Evolutionary conservation across 371 early-diverging fungal genomes (phyloP).

Genomic region (Mitosporidium daphniae): DNA sequence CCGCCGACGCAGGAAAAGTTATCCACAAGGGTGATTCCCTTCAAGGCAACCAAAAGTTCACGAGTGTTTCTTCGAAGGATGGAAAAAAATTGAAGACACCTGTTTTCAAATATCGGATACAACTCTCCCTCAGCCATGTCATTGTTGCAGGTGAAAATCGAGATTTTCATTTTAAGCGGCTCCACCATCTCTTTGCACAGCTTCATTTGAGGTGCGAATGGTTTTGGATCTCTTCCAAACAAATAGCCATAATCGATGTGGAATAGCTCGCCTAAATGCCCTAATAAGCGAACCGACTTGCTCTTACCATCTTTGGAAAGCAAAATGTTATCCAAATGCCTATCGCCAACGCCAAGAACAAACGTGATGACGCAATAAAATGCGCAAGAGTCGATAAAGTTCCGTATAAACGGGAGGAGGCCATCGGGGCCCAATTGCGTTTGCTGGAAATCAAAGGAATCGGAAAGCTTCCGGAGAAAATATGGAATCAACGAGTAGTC

Average conservation of each 20-base stretch:
- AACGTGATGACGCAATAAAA: constrained; percentile 83
- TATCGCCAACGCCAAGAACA: constrained; percentile 86
- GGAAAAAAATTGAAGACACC: constrained; percentile 66
- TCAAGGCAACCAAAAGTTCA: constrained; percentile 53
- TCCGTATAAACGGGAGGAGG: too few relatives aligned
- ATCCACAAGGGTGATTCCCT: constrained; percentile 61
- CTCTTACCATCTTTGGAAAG: constrained; percentile 29
- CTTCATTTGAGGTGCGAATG: constrained; percentile 92
- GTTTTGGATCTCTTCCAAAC: constrained; percentile 82
- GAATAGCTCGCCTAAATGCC: constrained; percentile 37
- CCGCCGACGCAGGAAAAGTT: constrained; percentile 72
- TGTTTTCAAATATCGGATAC: constrained; percentile 42
- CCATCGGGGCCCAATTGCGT: too few relatives aligned
- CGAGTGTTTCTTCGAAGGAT: too few relatives aligned
- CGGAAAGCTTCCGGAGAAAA: too few relatives aligned
- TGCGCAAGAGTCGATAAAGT: constrained; percentile 3
- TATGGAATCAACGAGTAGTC: too few relatives aligned
- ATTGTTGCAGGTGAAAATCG: too few relatives aligned
- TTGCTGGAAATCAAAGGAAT: too few relatives aligned
- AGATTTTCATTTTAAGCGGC: too few relatives aligned
- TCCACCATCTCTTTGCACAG: constrained; percentile 93
- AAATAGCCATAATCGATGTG: constrained; percentile 94
- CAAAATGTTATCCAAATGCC: constrained; percentile 77
- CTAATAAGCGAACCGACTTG: constrained; percentile 3
- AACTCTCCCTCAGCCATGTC: constrained; percentile 44